phyloP scores from a whole-genome alignment of 306 rosid genomes.

The Canavalia ensiformis region DNA sequence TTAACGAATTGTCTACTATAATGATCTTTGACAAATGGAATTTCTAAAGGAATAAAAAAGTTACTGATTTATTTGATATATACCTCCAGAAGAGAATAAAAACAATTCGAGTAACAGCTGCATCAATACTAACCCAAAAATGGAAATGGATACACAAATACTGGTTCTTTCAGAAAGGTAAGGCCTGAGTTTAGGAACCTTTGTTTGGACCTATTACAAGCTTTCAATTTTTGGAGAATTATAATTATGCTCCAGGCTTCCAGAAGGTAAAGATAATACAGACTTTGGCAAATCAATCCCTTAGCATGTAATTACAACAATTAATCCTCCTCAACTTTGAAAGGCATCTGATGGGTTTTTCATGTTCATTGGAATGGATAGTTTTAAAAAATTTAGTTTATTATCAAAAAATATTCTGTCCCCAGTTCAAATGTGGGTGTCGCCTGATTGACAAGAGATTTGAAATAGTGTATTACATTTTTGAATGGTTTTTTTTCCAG shows the following conservation, averaged over 20 bases:
- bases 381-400: not conserved
- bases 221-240: not conserved
- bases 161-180: slow-evolving; percentile 15
- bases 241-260: slow-evolving; percentile 6
- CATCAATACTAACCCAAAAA: not conserved
- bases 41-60: slow-evolving; percentile 12
- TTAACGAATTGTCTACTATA: not conserved
- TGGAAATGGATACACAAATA: not conserved
- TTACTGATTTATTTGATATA: slow-evolving; percentile 2
- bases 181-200: not conserved
- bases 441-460: too few relatives aligned
- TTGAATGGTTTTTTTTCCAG: too few relatives aligned
- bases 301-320: not conserved
- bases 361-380: not conserved
- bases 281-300: not conserved
- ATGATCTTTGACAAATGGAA: slow-evolving; percentile 6
- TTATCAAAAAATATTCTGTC: not conserved
- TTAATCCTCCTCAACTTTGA: slow-evolving; percentile 5
- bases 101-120: not conserved
- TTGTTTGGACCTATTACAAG: not conserved
- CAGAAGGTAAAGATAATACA: slow-evolving; percentile 18
- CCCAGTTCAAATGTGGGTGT: not conserved
- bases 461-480: too few relatives aligned
- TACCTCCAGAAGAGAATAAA: slow-evolving; percentile 6
- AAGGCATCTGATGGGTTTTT: not conserved